phyloP scores from a whole-genome alignment of 257 asterid species.

The Capsicum pubescens region DNA sequence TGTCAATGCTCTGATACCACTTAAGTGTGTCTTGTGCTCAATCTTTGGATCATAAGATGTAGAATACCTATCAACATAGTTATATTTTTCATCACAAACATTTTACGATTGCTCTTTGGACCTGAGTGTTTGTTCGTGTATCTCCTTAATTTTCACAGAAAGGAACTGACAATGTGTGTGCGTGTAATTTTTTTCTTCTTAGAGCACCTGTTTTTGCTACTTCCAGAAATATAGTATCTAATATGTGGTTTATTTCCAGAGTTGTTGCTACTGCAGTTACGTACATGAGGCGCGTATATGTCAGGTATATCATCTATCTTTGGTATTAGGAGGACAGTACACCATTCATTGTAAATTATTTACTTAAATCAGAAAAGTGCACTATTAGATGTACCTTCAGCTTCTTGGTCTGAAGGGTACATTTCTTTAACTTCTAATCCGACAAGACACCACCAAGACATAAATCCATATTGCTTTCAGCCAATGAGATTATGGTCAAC shows the following conservation, averaged over 20 bases:
- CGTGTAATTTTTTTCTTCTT: not conserved
- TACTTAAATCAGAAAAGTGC: not conserved
- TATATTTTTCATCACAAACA: not conserved
- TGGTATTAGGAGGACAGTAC: constrained; percentile 5
- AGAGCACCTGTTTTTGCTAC: constrained; percentile 1
- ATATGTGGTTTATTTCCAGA: constrained; percentile 59
- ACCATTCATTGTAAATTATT: not conserved
- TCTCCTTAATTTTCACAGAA: not conserved
- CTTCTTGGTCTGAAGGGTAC: no score
- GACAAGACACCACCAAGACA: no score
- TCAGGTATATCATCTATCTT: constrained; percentile 51
- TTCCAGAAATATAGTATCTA: constrained; percentile 22
- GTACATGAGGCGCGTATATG: constrained; percentile 91
- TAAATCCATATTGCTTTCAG: no score
- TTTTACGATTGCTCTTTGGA: not conserved
- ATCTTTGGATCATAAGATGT: not conserved
- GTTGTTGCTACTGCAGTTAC: constrained; percentile 95
- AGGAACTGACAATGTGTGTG: not conserved
- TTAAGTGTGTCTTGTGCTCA: not conserved
- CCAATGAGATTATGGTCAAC: no score
- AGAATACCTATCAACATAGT: not conserved
- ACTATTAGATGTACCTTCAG: no score
- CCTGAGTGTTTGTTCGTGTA: not conserved
- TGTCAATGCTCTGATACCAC: no score
- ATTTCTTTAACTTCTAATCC: no score